Evolutionary conservation across 192 early-diverging fungal genomes (phyloP), one percentile per base, ranked within the genome.

Genomic region (Coemansia sp.): DNA sequence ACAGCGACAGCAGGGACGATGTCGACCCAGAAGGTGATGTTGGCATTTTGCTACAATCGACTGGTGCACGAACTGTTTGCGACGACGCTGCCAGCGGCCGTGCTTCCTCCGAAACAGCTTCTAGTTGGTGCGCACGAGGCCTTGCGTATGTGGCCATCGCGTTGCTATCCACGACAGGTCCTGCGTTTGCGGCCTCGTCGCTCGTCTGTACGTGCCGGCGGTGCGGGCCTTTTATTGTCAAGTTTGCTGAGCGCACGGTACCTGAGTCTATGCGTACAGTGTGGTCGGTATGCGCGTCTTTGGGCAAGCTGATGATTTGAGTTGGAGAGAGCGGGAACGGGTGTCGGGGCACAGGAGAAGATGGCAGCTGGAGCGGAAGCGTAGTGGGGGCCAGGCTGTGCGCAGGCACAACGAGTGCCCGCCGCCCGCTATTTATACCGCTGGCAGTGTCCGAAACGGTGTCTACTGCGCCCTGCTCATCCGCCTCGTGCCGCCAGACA

Each of bases 331-430:
- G 40, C 20, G 57, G 57, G 34, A 56, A 56, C 15, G 25, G 57
- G 57, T 44, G 25, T 59, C 37, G 57, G 34, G 20, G 40, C 40
- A n/a, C 40, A 42, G 40, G 40, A 46, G 38, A 59, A 40, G 57
- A 42, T 38, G 57, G 57, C 37, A 42, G 47, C 23, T 59, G 38
- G 22, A 59, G 44, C 40, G 37, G 57, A 46, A 59, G 34, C 17
- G 44, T 10, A 15, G 38, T 11, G 15, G 19, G 42, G 15, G 57
- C 20, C 14, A 40, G 12, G 44, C 57, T 40, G 15, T 59, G 57
- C 12, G 37, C 5, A 19, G 57, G 63, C 44, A 65, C 63, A 5
- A 65, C 63, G 25, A 65, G 47, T 17, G 63, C 63, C 4, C 63
- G 40, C 21, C 52, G 54, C 8, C 40, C 49, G 23, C 53, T 57